Base-by-base conservation (phyloP, 108 stramenopile genomes). In the Cyclotella kingstonii region DNA sequence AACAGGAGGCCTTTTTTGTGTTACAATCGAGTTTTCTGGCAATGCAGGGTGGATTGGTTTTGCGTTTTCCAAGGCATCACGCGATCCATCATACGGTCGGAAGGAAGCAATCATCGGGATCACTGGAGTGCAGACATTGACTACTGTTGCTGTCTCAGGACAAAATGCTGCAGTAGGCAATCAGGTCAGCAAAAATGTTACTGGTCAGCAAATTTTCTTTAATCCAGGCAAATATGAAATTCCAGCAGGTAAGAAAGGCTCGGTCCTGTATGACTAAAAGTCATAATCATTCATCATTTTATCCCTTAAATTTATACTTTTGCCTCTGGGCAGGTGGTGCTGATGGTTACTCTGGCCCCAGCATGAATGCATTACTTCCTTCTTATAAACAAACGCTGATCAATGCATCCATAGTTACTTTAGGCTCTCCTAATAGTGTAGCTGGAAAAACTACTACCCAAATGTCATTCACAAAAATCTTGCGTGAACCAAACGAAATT, bases 61-160 rank as follows among this genome's bases (percentile, higher is more conserved):
- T 27, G 63, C 71, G 15, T 43, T 73, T 29, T 59, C 57, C 0
- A 48, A 48, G 3, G 63, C 71, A 23, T 45, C 44, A 12, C 48
- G 71, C 10, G 60, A 73, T 59, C 71, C 71, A 36, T 46, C 54
- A 17, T 73, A 64, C 34, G 71, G 71, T 33, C 25, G 62, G 39
- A 73, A 64, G 57, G 71, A 73, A 45, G 71, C 71, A 10, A 52
- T 73, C 11, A 73, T 73, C 36, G 71, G 71, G 4, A 58, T 73
- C 18, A 47, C 63, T 28, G 71, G 71, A 31, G 23, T 73, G 14
- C 49, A 34, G 21, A 44, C 59, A 8, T 21, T 45, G 15, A 18
- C 19, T 1, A 56, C 63, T 29, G 50, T 64, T 22, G 47, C 71
- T 17, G 15, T 35, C 15, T 11, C 41, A 17, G 40, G 18, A 25